Conservation (phyloP, 1,284 basidiomycete species). For the Schizophyllum amplum region DNA sequence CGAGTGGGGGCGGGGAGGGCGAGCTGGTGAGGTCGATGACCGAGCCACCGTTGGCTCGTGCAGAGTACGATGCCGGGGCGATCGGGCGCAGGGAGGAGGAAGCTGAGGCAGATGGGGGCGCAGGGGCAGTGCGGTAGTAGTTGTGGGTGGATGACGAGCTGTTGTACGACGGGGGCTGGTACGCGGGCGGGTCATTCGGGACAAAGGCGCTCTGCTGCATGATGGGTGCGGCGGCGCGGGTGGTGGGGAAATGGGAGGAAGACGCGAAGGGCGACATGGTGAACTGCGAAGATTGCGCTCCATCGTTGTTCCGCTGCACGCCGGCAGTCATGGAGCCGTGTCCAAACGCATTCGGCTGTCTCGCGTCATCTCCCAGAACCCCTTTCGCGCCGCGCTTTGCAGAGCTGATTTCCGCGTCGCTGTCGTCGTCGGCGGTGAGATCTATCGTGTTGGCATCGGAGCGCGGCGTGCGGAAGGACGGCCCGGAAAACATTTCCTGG, state of each 20-base stretch:
- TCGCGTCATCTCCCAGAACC: constrained; percentile 10
- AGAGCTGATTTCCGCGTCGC: constrained; percentile 19
- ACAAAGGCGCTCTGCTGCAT: not conserved
- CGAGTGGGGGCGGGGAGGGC: constrained; percentile 55
- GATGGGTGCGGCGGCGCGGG: not conserved
- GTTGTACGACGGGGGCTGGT: not conserved
- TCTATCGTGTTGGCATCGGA: constrained; percentile 30
- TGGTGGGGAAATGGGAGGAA: not conserved
- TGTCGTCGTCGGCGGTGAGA: constrained; percentile 53
- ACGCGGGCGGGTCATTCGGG: not conserved
- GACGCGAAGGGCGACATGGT: constrained; percentile 8
- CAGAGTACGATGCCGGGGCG: constrained; percentile 16
- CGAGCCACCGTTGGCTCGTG: constrained; percentile 26
- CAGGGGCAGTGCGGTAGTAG: not conserved
- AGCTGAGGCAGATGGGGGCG: constrained; percentile 3
- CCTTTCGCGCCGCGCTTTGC: constrained; percentile 33
- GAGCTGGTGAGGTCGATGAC: constrained; percentile 73
- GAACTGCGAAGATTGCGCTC: not conserved
- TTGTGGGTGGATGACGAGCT: no score
- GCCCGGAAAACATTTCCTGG: no score
- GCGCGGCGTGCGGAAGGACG: no score
- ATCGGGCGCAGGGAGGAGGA: constrained; percentile 12
- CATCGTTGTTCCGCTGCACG: not conserved
- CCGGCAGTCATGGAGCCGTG: not conserved
- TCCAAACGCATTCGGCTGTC: not conserved